Base-by-base conservation (phyloP, 2,329 filamentous ascomycete species). In the Cladosporium sphaerospermum region DNA sequence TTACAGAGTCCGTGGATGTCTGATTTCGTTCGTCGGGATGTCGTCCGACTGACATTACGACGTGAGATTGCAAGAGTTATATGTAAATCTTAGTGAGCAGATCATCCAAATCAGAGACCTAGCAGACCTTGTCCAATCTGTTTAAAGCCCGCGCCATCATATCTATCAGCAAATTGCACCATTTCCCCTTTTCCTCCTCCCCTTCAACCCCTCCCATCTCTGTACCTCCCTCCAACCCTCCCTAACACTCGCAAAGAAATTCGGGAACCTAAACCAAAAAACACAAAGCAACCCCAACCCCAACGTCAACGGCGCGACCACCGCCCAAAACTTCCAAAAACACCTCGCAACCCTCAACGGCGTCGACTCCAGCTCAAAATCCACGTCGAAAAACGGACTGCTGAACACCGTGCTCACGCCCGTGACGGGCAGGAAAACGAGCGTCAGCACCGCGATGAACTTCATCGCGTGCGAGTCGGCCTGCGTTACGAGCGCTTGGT, bases 261-360 rank as follows among this genome's bases (percentile, higher is more conserved):
- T 23, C 11, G 37, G 47, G 6, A 50, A 50, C 8, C 42, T 37
- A 11, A 50, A 43, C 47, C 47, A 50, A 8, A 50, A 42, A 13
- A 19, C 33, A 32, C 47, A 50, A 34, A 50, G 39, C 18, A 50
- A 31, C 8, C 47, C 28, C 9, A 42, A 42, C 5, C 47, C 47
- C 14, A 50, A 14, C 10, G 47, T 50, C 37, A 50, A 16, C 4
- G 47, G 47, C 39, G 39, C 47, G 19, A 50, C 47, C 11, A 50
- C 39, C 32, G 39, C 47, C 47, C 47, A 50, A 7, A 50, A 50
- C 19, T 50, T 43, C 47, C 47, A 50, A 9, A 50, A 43, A 28
- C 47, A 50, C 31, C 40, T 32, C 28, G 47, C 47, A 23, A 50
- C 47, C 37, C 47, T 37, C 47, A 50, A 28, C 2, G 47, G 39